Percentiles rank a stretch among this genome's conserved stretches.
These are phyloP conservation scores for Aspergillus hiratsukae DNA, from an alignment of 2,329 filamentous ascomycete species.

Conservation along the genomic window DNA sequence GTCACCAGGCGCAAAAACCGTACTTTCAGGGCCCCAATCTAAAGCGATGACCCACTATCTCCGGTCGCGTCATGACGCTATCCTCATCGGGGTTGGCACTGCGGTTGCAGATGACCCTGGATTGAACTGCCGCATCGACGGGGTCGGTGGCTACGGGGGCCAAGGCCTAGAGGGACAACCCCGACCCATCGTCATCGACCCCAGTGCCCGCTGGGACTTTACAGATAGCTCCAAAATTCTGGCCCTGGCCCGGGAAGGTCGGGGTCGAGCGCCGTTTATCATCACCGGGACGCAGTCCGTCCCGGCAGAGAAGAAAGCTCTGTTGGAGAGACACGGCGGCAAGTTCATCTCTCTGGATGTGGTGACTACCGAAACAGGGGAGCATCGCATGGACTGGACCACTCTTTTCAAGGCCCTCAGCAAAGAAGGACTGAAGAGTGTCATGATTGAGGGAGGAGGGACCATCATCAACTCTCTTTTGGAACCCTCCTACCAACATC, in stretches of 20 bases:
- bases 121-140: conserved; percentile 74
- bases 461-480: conserved; percentile 76
- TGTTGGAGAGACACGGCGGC: conserved; percentile 28
- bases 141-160: conserved; percentile 50
- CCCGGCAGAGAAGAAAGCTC: conserved; percentile 9
- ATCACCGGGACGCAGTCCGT: conserved; percentile 39
- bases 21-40: conserved; percentile 69
- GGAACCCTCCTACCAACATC: conserved; percentile 46
- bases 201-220: conserved; percentile 65
- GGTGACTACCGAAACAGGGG: conserved; percentile 5
- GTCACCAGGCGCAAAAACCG: conserved; percentile 68
- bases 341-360: conserved; percentile 27
- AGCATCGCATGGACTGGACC: conserved; percentile 50
- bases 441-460: conserved; percentile 90
- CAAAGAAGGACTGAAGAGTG: conserved; percentile 59
- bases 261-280: conserved; percentile 68
- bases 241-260: conserved; percentile 55
- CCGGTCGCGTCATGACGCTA: conserved; percentile 77
- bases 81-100: conserved; percentile 80
- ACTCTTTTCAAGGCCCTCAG: conserved; percentile 55
- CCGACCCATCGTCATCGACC: conserved; percentile 75
- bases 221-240: conserved; percentile 59
- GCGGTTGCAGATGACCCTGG: conserved; percentile 79
- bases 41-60: conserved; percentile 95
- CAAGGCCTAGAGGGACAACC: conserved; percentile 58